These are phyloP conservation scores for Desmodesmus armatus DNA, from an alignment of 139 green algal genomes.

Conservation along the genomic window DNA sequence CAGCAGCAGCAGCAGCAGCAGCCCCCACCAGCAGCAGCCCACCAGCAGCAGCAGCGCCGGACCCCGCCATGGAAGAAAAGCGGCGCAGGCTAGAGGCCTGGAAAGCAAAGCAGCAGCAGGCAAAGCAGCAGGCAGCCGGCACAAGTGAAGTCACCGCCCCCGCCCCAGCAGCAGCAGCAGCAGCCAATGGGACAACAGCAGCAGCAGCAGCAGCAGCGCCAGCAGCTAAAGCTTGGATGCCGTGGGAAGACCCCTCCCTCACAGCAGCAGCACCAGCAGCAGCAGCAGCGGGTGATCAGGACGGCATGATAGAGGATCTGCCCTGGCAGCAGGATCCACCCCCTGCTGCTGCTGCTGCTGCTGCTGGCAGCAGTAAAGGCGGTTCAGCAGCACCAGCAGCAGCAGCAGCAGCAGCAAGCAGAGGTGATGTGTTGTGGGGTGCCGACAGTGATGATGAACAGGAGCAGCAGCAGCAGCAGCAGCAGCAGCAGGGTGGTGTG, in stretches of 20 bases:
- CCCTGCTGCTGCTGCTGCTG: background rate
- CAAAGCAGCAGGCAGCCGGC: constrained; percentile 25
- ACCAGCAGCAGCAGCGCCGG: background rate
- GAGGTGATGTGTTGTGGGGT: constrained; percentile 4
- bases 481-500: constrained; percentile 20
- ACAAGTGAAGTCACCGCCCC: constrained; percentile 24
- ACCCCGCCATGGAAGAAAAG: constrained; percentile 37
- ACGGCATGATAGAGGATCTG: background rate
- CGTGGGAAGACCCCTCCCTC: constrained; percentile 63
- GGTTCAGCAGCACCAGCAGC: background rate
- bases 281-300: constrained; percentile 25
- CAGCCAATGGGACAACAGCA: background rate
- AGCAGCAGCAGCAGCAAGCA: background rate
- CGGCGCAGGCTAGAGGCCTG: constrained; percentile 53
- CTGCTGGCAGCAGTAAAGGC: background rate
- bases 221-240: constrained; percentile 52
- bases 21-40: background rate
- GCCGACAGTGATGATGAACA: constrained; percentile 25
- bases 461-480: constrained; percentile 26
- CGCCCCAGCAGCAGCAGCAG: constrained; percentile 19
- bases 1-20: constrained; percentile 2
- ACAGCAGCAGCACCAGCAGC: constrained; percentile 5
- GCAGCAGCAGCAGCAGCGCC: constrained; percentile 52
- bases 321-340: background rate
- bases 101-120: constrained; percentile 48